Conservation (phyloP, 2,329 filamentous ascomycete genomes). For the Colletotrichum destructivum region DNA sequence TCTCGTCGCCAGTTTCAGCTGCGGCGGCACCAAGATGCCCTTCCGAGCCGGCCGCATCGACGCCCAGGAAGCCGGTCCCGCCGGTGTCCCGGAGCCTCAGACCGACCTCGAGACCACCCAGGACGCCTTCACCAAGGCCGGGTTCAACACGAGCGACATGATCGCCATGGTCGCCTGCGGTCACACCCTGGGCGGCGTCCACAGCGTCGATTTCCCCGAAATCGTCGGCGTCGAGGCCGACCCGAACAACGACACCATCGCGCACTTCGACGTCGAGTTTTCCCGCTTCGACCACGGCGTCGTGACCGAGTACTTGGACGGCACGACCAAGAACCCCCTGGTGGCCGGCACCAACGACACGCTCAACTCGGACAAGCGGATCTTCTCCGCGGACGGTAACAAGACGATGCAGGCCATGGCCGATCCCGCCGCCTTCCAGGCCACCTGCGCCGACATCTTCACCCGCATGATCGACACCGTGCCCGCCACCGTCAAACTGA, state of each 20-base stretch:
- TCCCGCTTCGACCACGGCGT: conserved; percentile 64
- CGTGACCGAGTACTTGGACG: conserved; percentile 59
- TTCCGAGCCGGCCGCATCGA: conserved; percentile 52
- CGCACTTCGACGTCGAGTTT: conserved; percentile 55
- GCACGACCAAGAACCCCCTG: conserved; percentile 59
- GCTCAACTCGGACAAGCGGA: conserved; percentile 57
- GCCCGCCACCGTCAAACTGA: conserved; percentile 48
- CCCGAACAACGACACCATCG: conserved; percentile 49
- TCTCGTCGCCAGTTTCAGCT: conserved; percentile 42
- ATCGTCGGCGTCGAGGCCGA: conserved; percentile 47
- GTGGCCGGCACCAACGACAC: conserved; percentile 56
- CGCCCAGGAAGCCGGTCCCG: conserved; percentile 48
- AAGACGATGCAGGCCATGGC: conserved; percentile 59
- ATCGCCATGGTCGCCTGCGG: conserved; percentile 55
- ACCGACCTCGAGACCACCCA: conserved; percentile 48
- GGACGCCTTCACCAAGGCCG: conserved; percentile 49
- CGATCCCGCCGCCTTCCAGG: conserved; percentile 50
- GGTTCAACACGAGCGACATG: conserved; percentile 53
- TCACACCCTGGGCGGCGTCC: conserved; percentile 59
- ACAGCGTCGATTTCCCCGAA: conserved; percentile 58
- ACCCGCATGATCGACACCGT: conserved; percentile 55
- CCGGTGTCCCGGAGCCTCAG: conserved; percentile 52
- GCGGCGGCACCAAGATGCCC: conserved; percentile 46
- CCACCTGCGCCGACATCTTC: conserved; percentile 50
- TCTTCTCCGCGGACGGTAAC: conserved; percentile 62